Percentiles rank a stretch among this genome's conserved stretches.
phyloP scores from a whole-genome alignment of 2,329 filamentous ascomycete species.

The Aureobasidium melanogenum region DNA sequence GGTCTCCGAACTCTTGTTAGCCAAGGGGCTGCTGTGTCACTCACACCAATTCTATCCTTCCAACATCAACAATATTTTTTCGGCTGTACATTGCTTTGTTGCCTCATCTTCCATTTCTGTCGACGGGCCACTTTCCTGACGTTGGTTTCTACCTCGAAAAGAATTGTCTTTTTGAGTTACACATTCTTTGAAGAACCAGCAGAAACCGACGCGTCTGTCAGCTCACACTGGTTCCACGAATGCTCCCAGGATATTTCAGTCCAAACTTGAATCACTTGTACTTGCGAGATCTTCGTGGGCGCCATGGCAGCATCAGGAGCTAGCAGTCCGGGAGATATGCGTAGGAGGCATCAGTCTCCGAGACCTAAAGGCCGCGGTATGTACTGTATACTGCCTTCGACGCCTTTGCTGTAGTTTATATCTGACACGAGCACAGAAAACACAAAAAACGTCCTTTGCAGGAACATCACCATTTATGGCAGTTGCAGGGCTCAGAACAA shows the following conservation, averaged over 20 bases:
- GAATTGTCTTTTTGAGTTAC: neutral
- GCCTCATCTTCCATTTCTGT: neutral
- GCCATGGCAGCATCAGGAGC: slow-evolving; percentile 11
- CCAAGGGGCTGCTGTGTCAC: neutral
- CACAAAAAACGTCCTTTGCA: slow-evolving; percentile 78
- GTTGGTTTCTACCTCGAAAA: neutral
- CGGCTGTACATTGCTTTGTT: neutral
- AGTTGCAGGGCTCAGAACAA: slow-evolving; percentile 88
- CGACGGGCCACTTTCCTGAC: neutral
- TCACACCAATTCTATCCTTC: neutral
- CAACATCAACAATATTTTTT: neutral
- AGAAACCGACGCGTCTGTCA: neutral
- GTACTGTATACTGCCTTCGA: slow-evolving; percentile 12
- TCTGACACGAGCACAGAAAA: slow-evolving; percentile 34
- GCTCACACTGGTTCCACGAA: neutral
- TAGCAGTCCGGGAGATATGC: slow-evolving; percentile 29
- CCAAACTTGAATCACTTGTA: neutral
- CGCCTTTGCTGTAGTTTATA: neutral
- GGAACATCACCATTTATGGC: slow-evolving; percentile 88
- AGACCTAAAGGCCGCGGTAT: slow-evolving; percentile 36
- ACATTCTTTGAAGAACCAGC: neutral
- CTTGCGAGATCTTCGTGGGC: neutral
- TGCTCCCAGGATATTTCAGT: neutral
- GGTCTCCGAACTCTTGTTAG: neutral
- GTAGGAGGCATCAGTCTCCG: slow-evolving; percentile 33